These are phyloP conservation scores for Nannochloropsis gaditana DNA, from an alignment of 108 stramenopile genomes.

Conservation along the genomic window DNA sequence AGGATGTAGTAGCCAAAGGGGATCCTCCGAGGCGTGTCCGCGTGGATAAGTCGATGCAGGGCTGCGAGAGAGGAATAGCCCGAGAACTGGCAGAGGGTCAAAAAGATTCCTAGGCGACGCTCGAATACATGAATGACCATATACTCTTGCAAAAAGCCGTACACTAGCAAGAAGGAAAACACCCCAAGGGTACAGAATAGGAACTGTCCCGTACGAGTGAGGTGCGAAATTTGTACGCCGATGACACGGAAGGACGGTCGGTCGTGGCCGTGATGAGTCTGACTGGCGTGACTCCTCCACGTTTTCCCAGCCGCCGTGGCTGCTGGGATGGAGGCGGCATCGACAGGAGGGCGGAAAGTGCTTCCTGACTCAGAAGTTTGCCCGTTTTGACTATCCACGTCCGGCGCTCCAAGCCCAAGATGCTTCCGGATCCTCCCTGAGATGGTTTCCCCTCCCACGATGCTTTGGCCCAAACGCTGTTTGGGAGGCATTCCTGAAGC, in stretches of 20 bases:
- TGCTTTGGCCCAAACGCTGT: background rate
- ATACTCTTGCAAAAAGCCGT: constrained; percentile 54
- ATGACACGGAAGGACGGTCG: constrained; percentile 43
- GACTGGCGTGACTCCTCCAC: background rate
- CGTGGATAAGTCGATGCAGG: constrained; percentile 2
- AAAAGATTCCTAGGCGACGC: constrained; percentile 43
- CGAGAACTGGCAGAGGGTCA: constrained; percentile 47
- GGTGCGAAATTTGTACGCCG: constrained; percentile 46
- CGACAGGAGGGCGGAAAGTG: background rate
- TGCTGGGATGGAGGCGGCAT: background rate
- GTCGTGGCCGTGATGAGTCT: background rate
- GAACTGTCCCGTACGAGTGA: constrained; percentile 38
- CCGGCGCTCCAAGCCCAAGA: background rate
- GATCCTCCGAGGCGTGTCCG: constrained; percentile 36
- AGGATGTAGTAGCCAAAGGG: constrained; percentile 45
- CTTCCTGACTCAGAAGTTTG: background rate
- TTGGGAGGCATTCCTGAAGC: background rate
- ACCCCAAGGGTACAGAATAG: constrained; percentile 40
- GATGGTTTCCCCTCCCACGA: background rate
- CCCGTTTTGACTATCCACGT: background rate
- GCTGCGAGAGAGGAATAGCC: constrained; percentile 42
- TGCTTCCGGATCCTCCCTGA: background rate
- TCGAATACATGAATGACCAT: constrained; percentile 47
- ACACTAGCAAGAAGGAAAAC: constrained; percentile 47
- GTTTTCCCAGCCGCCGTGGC: background rate